Percentiles rank a stretch among this genome's conserved stretches.
Evolutionary conservation across 2,329 filamentous ascomycete genomes (phyloP).

Genomic region (Trichoderma breve): DNA sequence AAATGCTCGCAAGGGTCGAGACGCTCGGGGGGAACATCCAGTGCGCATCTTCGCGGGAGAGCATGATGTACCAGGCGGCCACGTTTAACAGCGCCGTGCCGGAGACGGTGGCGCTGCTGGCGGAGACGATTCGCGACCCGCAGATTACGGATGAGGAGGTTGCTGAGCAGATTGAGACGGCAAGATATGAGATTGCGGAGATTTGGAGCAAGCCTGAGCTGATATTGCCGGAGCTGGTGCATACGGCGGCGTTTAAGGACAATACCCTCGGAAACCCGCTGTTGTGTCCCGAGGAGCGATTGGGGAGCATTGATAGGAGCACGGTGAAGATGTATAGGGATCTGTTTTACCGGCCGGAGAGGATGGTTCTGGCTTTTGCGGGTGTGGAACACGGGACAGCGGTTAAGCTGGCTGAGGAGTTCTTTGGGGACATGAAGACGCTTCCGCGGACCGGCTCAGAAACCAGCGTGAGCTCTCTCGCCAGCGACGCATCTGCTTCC

Average conservation of each 20-base stretch:
- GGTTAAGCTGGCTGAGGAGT: constrained; percentile 73
- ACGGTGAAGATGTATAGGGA: constrained; percentile 77
- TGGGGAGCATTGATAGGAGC: constrained; percentile 69
- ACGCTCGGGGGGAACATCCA: constrained; percentile 92
- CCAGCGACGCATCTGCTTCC: constrained; percentile 38
- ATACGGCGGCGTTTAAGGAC: constrained; percentile 92
- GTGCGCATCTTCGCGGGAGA: constrained; percentile 91
- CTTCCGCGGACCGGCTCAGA: constrained; percentile 59
- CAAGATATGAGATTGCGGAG: constrained; percentile 92
- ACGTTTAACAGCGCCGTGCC: constrained; percentile 94
- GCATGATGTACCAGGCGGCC: constrained; percentile 97
- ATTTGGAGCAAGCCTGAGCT: constrained; percentile 98
- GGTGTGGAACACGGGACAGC: constrained; percentile 82
- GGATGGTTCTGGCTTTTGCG: constrained; percentile 93
- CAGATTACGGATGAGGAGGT: constrained; percentile 85
- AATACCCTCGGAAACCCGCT: constrained; percentile 95
- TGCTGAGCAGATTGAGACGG: constrained; percentile 80
- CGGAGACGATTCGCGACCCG: constrained; percentile 89
- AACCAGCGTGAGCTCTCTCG: constrained; percentile 45
- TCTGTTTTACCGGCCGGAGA: constrained; percentile 82
- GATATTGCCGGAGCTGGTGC: constrained; percentile 90
- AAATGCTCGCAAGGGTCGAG: constrained; percentile 86
- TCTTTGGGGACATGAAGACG: constrained; percentile 86
- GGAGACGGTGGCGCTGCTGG: constrained; percentile 76
- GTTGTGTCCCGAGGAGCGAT: constrained; percentile 81